Evolutionary conservation across 192 early-diverging fungal genomes (phyloP), one percentile per base, ranked within the genome.

Genomic region (Entomortierella lignicola): DNA sequence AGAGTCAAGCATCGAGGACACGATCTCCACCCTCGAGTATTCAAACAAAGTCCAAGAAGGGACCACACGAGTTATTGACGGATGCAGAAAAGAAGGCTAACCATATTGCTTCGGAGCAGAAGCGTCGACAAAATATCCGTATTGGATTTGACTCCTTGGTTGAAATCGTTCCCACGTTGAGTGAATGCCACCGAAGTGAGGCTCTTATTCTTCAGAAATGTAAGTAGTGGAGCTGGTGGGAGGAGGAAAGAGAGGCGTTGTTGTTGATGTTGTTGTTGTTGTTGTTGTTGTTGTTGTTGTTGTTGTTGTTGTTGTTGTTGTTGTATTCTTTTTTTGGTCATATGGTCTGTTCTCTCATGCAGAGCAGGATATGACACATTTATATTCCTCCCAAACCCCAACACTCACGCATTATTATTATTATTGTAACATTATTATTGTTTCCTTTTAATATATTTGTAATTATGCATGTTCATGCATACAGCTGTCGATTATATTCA

Each of bases 21-120:
- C 54, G 32, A 12, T 60, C 71, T 1, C 50, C 25, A 55, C n/a
- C 59, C 48, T 44, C 30, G 25, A 26, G 26, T 39, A 34, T 2
- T 4, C 68, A 77, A 39, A 51, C 44, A 26, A 57, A 61, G 55
- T 10, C 77, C 13, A 80, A 80, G 48, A 88, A 87, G 43, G 73
- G 72, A 21, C 77, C 74, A 30, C 86, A 92, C 73, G 94, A 94
- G 66, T 74, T 95, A 50, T 81, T 97, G 60, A 91, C 96, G 1
- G 96, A 96, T 52, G 90, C 92, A n/a, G 93, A 96, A 59, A 97
- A 97, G 77, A 93, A 94, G 71, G 92, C 92, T 13, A 97, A 97
- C 83, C 96, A 98, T 80, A 98, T 98, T 85, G 95, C 93, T 1
- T 95, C 93, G 25, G 96, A 98, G 79, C 94, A 98, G 80, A 94